Conservation (phyloP, 2,329 filamentous ascomycete species). For the Talaromyces marneffei region DNA sequence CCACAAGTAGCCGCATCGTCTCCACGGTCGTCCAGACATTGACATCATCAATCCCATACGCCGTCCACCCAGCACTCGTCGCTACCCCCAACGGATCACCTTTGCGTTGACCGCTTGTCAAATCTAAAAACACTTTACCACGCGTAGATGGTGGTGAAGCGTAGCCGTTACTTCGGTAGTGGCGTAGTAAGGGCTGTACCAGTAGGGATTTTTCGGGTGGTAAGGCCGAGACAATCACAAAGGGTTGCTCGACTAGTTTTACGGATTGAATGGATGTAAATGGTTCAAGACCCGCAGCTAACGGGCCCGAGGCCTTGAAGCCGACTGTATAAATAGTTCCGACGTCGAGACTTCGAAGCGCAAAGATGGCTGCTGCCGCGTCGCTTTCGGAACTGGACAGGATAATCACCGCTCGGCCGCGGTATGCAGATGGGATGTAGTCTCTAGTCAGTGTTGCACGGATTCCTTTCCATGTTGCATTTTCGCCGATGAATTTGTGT, state of each 20-base stretch:
- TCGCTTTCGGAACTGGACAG: conserved; percentile 68
- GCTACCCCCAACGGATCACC: conserved; percentile 65
- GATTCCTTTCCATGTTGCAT: conserved; percentile 80
- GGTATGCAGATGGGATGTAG: conserved; percentile 75
- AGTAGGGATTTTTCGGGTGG: conserved; percentile 72
- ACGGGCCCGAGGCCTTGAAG: conserved; percentile 56
- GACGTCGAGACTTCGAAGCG: conserved; percentile 67
- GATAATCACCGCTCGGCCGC: conserved; percentile 67
- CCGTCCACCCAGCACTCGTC: conserved; percentile 68
- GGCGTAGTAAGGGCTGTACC: conserved; percentile 69
- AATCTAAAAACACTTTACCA: conserved; percentile 71
- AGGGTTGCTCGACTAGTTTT: conserved; percentile 71
- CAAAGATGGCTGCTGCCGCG: conserved; percentile 72
- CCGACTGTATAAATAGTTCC: conserved; percentile 79
- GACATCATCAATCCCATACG: conserved; percentile 73
- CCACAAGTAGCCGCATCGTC: conserved; percentile 69
- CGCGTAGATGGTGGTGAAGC: conserved; percentile 33
- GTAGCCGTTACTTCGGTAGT: conserved; percentile 52
- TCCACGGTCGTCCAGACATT: conserved; percentile 80
- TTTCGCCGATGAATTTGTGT: conserved; percentile 66
- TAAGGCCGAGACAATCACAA: conserved; percentile 74
- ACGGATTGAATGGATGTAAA: conserved; percentile 70
- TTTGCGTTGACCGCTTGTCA: conserved; percentile 63
- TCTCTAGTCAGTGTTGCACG: conserved; percentile 74
- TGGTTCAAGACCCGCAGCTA: conserved; percentile 61